Percentiles rank a stretch among this genome's conserved stretches.
These are phyloP conservation scores for Phytopythium litorale DNA, from an alignment of 352 stramenopile species.

Conservation along the genomic window DNA sequence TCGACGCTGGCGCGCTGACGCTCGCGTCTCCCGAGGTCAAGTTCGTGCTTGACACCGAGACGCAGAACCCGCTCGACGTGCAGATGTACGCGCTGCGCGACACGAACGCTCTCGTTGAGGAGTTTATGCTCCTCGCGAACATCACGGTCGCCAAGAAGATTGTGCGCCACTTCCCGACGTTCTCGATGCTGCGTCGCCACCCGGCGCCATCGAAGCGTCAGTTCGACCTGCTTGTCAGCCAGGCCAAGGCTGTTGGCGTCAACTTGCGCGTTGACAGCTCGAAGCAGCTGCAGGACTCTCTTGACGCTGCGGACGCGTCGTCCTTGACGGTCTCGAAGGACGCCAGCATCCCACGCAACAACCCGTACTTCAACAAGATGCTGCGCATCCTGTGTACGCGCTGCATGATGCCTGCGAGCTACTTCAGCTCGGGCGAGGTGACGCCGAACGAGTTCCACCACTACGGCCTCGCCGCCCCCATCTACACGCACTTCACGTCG, in stretches of 20 bases:
- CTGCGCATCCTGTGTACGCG: conserved; percentile 95
- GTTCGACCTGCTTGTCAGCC: conserved; percentile 87
- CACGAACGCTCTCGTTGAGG: conserved; percentile 97
- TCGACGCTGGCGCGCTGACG: conserved; percentile 95
- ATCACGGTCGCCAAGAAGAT: conserved; percentile 98
- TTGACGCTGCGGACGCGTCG: conserved; percentile 75
- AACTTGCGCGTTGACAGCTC: conserved; percentile 75
- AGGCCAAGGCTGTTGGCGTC: conserved; percentile 81
- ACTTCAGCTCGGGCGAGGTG: conserved; percentile 97
- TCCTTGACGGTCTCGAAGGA: conserved; percentile 17
- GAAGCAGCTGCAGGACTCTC: conserved; percentile 70
- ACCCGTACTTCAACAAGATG: conserved; percentile 99
- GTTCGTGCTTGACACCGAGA: conserved; percentile 99
- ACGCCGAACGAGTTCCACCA: conserved; percentile 96
- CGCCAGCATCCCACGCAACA: conserved; percentile 40
- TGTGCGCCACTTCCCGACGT: conserved; percentile 91
- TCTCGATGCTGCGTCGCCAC: conserved; percentile 94
- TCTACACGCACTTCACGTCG: conserved; percentile 99
- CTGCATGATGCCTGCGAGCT: conserved; percentile 98
- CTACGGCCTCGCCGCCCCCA: conserved; percentile 96
- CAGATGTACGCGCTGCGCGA: conserved; percentile 95
- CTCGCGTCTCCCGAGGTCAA: conserved; percentile 94
- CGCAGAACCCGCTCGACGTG: conserved; percentile 97
- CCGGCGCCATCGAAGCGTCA: conserved; percentile 92
- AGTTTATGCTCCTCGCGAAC: conserved; percentile 99